Conservation (phyloP, 257 asterid species). For the Ilex aquifolium region DNA sequence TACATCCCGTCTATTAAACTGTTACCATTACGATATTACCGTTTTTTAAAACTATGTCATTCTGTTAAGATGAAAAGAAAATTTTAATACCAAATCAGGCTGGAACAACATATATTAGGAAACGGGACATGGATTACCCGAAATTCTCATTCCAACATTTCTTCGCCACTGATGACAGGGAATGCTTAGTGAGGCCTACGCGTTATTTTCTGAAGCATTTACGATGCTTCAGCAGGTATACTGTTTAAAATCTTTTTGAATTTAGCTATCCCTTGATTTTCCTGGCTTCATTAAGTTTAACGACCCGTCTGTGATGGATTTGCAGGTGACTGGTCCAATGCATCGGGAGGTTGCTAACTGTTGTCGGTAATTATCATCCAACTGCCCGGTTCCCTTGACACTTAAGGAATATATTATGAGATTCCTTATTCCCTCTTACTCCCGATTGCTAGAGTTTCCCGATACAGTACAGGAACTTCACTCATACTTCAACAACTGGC, state of each 20-base stretch:
- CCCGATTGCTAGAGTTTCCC: too few species aligned
- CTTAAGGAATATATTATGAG: not conserved
- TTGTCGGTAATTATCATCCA: slow-evolving; percentile 63
- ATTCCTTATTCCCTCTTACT: too few species aligned
- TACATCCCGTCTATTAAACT: too few species aligned
- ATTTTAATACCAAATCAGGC: too few species aligned
- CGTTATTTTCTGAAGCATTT: slow-evolving; percentile 86
- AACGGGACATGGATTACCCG: too few species aligned
- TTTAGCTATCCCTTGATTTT: not conserved
- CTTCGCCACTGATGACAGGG: slow-evolving; percentile 36
- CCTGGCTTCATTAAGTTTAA: not conserved
- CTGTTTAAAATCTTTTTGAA: not conserved
- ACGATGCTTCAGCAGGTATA: slow-evolving; percentile 88
- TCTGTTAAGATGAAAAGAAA: too few species aligned
- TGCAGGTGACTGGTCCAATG: slow-evolving; percentile 99
- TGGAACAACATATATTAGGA: too few species aligned
- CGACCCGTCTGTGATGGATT: slow-evolving; percentile 9
- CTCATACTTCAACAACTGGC: too few species aligned
- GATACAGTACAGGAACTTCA: too few species aligned
- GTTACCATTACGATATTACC: too few species aligned
- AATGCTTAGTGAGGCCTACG: slow-evolving; percentile 82
- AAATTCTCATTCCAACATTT: too few species aligned
- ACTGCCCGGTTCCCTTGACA: not conserved
- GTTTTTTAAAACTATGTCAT: too few species aligned
- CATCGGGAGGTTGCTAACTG: slow-evolving; percentile 98